Evolutionary conservation across 2,329 filamentous ascomycete genomes (phyloP), one percentile per base, ranked within the genome.

Genomic region (Exophiala sp.): DNA sequence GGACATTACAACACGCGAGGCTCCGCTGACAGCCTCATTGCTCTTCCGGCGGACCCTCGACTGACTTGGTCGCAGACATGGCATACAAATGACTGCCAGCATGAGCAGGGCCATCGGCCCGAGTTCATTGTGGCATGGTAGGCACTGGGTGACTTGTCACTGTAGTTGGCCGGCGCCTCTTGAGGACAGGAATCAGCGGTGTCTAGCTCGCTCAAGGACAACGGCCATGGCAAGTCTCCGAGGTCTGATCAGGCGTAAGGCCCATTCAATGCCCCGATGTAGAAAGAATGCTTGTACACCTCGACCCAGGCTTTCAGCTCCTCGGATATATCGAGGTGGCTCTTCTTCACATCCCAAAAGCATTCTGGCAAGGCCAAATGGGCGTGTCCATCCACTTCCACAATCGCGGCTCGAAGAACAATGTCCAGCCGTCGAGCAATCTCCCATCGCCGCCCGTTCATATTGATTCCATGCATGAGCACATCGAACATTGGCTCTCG

Each of bases 381-480:
- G 10, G 47, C 45, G 7, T 43, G 43, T 10, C 50, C 52, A 39
- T 57, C 52, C 10, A 55, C 43, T 42, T 61, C 53, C 16, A 56
- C 53, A 41, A 60, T 52, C 9, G 56, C 59, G 3, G 58, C 56
- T 30, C 59, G 48, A 1, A 61, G 52, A 5, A 57, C 56, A 37
- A 58, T 53, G 23, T 61, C 58, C 34, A 56, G 40, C 16, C 58
- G 39, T 11, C 58, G 40, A 6, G 59, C 59, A 18, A 60, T 24
- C 21, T 46, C 48, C 59, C 59, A 61, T 18, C 59, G 53, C 11
- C 59, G 48, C 3, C 55, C 59, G 37, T 56, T 57, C 59, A 61
- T 61, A 34, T 57, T 60, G 48, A 61, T 50, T 2, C 48, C 56
- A 45, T 61, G 59, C 59, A 61, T 61, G 18, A 61, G 42, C 13